These are phyloP conservation scores for Fusarium praegraminearum DNA, from an alignment of 2,329 filamentous ascomycete genomes.

Conservation along the genomic window DNA sequence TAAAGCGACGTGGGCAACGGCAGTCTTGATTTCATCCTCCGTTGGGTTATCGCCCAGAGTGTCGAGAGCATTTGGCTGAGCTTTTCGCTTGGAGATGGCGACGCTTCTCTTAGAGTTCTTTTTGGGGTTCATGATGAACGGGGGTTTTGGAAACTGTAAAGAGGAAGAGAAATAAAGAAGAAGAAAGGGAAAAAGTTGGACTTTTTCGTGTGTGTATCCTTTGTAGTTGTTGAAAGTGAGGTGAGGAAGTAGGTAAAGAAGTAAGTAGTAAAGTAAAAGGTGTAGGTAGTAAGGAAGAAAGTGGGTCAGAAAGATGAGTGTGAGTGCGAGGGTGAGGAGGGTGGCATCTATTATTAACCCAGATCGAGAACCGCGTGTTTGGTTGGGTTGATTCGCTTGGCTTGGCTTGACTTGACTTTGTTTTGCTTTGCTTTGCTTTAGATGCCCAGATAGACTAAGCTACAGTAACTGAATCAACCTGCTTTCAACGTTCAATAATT, in stretches of 20 bases:
- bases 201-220: neutral
- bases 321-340: constrained; percentile 14
- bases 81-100: constrained; percentile 51
- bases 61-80: constrained; percentile 54
- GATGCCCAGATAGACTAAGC: neutral
- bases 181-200: neutral
- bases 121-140: constrained; percentile 49
- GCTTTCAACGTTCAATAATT: neutral
- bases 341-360: constrained; percentile 41
- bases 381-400: constrained; percentile 11
- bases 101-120: constrained; percentile 49
- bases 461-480: neutral
- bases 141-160: neutral
- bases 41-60: constrained; percentile 52
- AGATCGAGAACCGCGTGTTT: constrained; percentile 27
- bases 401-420: constrained; percentile 7
- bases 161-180: neutral
- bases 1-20: constrained; percentile 53
- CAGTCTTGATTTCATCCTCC: constrained; percentile 53
- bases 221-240: constrained; percentile 4
- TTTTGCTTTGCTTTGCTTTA: neutral
- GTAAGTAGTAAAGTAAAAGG: neutral
- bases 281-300: constrained; percentile 33
- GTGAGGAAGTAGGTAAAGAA: constrained; percentile 1
- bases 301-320: constrained; percentile 41